phyloP scores from a whole-genome alignment of 2,329 filamentous ascomycete genomes.

The Sarocladiaceae sp. region DNA sequence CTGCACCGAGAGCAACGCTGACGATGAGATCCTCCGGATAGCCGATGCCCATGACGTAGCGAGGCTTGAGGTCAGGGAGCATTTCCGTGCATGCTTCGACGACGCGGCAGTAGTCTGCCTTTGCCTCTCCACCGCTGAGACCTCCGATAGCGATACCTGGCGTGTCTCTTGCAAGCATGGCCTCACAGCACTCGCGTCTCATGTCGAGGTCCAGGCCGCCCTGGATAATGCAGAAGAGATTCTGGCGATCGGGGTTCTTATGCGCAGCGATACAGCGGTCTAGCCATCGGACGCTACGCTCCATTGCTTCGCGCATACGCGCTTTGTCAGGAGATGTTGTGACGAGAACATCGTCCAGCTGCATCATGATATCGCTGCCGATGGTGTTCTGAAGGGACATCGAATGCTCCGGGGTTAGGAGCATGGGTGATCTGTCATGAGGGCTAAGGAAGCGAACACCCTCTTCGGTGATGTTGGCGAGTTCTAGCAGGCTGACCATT shows the following conservation, averaged over 20 bases:
- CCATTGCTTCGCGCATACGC: slow-evolving; percentile 91
- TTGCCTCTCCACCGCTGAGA: slow-evolving; percentile 89
- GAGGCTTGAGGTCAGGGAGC: slow-evolving; percentile 84
- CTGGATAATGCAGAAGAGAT: slow-evolving; percentile 98
- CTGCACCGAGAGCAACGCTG: slow-evolving; percentile 85
- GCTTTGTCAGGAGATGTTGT: slow-evolving; percentile 86
- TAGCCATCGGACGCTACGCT: slow-evolving; percentile 89
- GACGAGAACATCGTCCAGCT: slow-evolving; percentile 94
- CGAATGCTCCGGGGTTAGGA: slow-evolving; percentile 94
- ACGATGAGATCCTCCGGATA: slow-evolving; percentile 96
- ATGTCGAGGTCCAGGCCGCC: slow-evolving; percentile 86
- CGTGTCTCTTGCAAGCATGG: slow-evolving; percentile 86
- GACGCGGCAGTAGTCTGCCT: slow-evolving; percentile 85
- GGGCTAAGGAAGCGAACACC: slow-evolving; percentile 94
- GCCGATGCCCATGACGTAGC: slow-evolving; percentile 98
- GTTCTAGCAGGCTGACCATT: slow-evolving; percentile 93
- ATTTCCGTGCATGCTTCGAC: slow-evolving; percentile 79
- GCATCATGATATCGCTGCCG: slow-evolving; percentile 98
- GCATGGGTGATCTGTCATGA: slow-evolving; percentile 91
- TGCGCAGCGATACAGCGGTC: slow-evolving; percentile 92
- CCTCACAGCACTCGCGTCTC: slow-evolving; percentile 71
- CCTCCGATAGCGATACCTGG: slow-evolving; percentile 96
- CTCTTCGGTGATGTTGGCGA: slow-evolving; percentile 91
- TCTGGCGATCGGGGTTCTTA: slow-evolving; percentile 74
- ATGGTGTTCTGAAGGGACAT: slow-evolving; percentile 95